A percentile compares a stretch with the other conserved stretches of the same genome.
phyloP scores from a whole-genome alignment of 2,329 filamentous ascomycete species.

The Ascochyta clinopodiicola region DNA sequence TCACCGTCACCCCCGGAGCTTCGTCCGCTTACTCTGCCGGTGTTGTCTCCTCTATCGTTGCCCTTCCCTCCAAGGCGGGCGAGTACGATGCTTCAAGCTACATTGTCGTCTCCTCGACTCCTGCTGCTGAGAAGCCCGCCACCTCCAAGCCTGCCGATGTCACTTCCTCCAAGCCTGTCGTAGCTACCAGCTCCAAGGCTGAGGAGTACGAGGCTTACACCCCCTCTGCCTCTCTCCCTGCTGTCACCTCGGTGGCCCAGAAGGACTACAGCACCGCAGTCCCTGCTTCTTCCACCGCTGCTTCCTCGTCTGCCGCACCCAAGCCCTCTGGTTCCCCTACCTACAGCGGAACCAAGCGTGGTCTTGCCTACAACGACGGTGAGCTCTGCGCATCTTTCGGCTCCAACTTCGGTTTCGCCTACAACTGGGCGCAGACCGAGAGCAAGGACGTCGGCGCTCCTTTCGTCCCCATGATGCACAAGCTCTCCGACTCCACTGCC shows the following conservation, averaged over 20 bases:
- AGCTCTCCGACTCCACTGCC: slow-evolving; percentile 26
- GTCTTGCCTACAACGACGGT: slow-evolving; percentile 71
- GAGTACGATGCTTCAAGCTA: slow-evolving; percentile 18
- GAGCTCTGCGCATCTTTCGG: slow-evolving; percentile 61
- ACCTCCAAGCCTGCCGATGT: slow-evolving; percentile 17
- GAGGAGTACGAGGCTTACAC: slow-evolving; percentile 23
- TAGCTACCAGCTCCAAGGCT: slow-evolving; percentile 21
- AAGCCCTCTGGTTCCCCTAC: slow-evolving; percentile 31
- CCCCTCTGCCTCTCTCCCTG: slow-evolving; percentile 6
- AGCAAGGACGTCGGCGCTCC: slow-evolving; percentile 55
- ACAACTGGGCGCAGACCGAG: slow-evolving; percentile 67
- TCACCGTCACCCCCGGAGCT: slow-evolving; percentile 46
- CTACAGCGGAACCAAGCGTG: slow-evolving; percentile 63
- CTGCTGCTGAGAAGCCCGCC: slow-evolving; percentile 15
- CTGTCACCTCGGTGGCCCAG: slow-evolving; percentile 13
- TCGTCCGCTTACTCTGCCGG: slow-evolving; percentile 14
- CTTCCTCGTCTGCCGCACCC: slow-evolving; percentile 24
- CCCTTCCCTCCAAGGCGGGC: slow-evolving; percentile 18
- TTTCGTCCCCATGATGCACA: slow-evolving; percentile 65
- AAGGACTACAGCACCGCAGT: slow-evolving; percentile 18
- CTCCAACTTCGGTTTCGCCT: slow-evolving; percentile 64
- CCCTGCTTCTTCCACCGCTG: slow-evolving; percentile 4
- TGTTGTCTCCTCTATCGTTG: slow-evolving; percentile 23
- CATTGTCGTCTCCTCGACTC: slow-evolving; percentile 17
- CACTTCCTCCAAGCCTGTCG: slow-evolving; percentile 19